A percentile compares a stretch with the other conserved stretches of the same genome.
These are phyloP conservation scores for Coniochaeta ligniaria DNA, from an alignment of 2,329 filamentous ascomycete genomes.

Conservation along the genomic window DNA sequence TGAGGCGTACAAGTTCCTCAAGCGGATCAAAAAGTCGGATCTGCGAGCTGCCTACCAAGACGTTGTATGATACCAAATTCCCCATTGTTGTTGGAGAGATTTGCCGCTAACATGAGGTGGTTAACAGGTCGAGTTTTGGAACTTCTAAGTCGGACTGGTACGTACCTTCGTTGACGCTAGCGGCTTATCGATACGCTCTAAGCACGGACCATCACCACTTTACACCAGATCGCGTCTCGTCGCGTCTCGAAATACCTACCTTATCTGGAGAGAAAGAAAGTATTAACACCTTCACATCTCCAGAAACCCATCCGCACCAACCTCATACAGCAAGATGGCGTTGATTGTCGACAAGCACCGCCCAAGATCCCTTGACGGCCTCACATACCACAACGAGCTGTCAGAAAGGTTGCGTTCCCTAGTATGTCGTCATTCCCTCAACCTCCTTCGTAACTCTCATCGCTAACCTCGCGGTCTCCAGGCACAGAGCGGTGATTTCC, in stretches of 20 bases:
- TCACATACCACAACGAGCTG: constrained; percentile 84
- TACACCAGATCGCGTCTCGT: neutral
- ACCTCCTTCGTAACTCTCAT: constrained; percentile 5
- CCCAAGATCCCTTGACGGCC: constrained; percentile 65
- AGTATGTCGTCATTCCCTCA: constrained; percentile 40
- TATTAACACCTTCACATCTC: neutral
- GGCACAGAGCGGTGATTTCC: constrained; percentile 96
- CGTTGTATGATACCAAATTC: neutral
- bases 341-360: constrained; percentile 67
- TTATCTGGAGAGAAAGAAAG: neutral
- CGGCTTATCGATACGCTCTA: neutral
- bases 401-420: constrained; percentile 81
- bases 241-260: neutral
- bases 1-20: constrained; percentile 16
- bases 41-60: too few relatives aligned
- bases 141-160: neutral
- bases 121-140: neutral
- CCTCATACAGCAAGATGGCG: constrained; percentile 39
- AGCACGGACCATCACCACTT: neutral
- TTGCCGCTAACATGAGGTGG: neutral
- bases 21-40: neutral
- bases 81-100: neutral
- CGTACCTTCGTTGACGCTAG: neutral
- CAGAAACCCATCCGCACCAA: neutral
- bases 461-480: constrained; percentile 26